Base-by-base conservation (phyloP, 2,329 filamentous ascomycete genomes). In the Setomelanomma holmii region DNA sequence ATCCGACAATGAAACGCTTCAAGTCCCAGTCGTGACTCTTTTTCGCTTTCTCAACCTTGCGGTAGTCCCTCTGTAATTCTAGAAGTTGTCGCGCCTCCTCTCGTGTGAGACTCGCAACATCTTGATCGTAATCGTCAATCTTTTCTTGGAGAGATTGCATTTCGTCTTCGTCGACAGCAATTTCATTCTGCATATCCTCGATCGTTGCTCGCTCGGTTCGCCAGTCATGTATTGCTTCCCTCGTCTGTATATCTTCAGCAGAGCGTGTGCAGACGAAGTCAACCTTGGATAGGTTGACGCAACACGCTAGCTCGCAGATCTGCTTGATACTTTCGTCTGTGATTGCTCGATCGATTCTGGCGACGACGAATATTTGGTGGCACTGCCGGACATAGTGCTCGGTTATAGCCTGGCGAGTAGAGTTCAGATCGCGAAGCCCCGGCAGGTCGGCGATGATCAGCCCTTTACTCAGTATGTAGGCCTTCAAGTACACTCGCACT, bases 391-490 rank as follows among this genome's bases (percentile, higher is more conserved):
- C 40, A 46, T 81, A 81, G 0, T 75, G 70, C 49, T 82, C 79
- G 0, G 80, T 80, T 14, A 81, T 75, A 19, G 61, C 67, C 27
- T 71, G 63, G 3, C 80, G 71, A 10, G 79, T 79, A 3, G 73
- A 67, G 55, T 82, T 82, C 21, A 76, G 48, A 59, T 82, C 80
- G 1, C 76, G 78, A 7, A 82, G 75, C 0, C 80, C 79, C 21
- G 80, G 80, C 16, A 83, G 73, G 51, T 83, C 80, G 0, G 79
- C 79, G 5, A 83, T 70, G 4, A 82, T 62, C 1, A 82, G 69
- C 0, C 80, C 80, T 46, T 76, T 78, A 49, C 78, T 80, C 7
- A 83, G 60, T 16, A 82, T 80, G 52, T 80, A 65, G 0, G 80
- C 74, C 12, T 78, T 76, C 10, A 76, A 55, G 35, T 68, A 78